phyloP scores from a whole-genome alignment of 2,329 filamentous ascomycete genomes.

The Bipolaris sorokiniana region DNA sequence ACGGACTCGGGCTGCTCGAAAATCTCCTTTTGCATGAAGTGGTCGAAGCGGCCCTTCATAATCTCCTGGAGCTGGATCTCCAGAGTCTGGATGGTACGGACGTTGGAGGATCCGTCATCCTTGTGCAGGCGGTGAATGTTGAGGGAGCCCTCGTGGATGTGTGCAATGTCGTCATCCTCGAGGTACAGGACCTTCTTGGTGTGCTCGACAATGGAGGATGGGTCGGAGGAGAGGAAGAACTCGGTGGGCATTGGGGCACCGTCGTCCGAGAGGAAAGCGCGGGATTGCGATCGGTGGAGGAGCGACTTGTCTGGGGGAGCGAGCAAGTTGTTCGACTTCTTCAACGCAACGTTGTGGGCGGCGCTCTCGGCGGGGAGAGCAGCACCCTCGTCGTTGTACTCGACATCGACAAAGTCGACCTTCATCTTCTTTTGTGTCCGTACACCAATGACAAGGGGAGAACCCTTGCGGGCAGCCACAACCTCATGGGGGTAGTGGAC shows the following conservation, averaged over 20 bases:
- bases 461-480: constrained; percentile 97
- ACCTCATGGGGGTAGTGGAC: constrained; percentile 98
- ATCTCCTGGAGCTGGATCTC: constrained; percentile 99
- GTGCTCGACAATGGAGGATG: constrained; percentile 97
- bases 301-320: constrained; percentile 96
- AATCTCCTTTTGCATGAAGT: constrained; percentile 99
- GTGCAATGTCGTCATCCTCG: constrained; percentile 98
- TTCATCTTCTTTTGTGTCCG: constrained; percentile 99
- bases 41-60: constrained; percentile 99
- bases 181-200: constrained; percentile 99
- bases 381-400: constrained; percentile 83
- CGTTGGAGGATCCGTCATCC: constrained; percentile 94
- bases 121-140: constrained; percentile 99
- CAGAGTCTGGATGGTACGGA: constrained; percentile 96
- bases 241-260: constrained; percentile 97
- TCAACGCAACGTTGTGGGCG: constrained; percentile 94
- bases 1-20: constrained; percentile 99
- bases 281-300: constrained; percentile 96
- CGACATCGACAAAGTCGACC: constrained; percentile 99
- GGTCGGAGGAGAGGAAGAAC: constrained; percentile 99
- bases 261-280: constrained; percentile 98
- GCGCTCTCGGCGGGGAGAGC: constrained; percentile 88
- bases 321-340: constrained; percentile 73
- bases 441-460: constrained; percentile 94
- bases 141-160: constrained; percentile 97